phyloP scores from a whole-genome alignment of 208 protist species.

The Endotrypanum monterogeii region DNA sequence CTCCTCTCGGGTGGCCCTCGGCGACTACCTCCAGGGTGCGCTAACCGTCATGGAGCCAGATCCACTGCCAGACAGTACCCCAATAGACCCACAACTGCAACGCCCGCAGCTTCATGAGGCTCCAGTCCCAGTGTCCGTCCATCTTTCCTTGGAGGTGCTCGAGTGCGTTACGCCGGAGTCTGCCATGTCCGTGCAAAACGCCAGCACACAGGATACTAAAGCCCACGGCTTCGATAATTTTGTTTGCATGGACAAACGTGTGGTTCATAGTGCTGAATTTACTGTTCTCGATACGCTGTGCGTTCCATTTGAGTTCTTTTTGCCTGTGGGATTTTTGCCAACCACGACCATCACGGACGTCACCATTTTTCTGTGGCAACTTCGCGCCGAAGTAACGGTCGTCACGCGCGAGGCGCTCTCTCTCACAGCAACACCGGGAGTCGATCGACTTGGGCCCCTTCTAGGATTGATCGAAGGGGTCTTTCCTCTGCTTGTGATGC shows the following conservation, averaged over 20 bases:
- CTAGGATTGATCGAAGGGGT: conserved; percentile 19
- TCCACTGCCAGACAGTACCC: not conserved
- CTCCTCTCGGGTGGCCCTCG: conserved; percentile 42
- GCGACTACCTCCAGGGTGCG: conserved; percentile 39
- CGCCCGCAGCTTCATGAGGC: conserved; percentile 3
- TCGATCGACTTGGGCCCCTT: conserved; percentile 21
- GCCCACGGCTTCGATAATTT: conserved; percentile 29
- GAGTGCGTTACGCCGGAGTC: conserved; percentile 34
- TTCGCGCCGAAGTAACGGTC: conserved; percentile 24
- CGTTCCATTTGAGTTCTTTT: conserved; percentile 30
- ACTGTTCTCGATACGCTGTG: conserved; percentile 25
- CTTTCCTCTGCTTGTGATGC: conserved; percentile 29
- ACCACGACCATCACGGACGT: conserved; percentile 30
- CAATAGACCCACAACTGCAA: not conserved
- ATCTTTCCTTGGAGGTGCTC: conserved; percentile 24
- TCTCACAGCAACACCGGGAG: conserved; percentile 9
- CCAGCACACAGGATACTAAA: conserved; percentile 17
- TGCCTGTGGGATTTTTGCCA: conserved; percentile 25
- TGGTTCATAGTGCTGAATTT: conserved; percentile 25
- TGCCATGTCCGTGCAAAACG: conserved; percentile 12
- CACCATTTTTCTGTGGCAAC: conserved; percentile 32
- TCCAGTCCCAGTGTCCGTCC: conserved; percentile 23
- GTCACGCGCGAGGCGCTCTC: conserved; percentile 21
- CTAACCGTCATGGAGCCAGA: conserved; percentile 26
- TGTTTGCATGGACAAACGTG: conserved; percentile 25